phyloP scores from a whole-genome alignment of 371 early-diverging fungal genomes.

The Apophysomyces sp. region DNA sequence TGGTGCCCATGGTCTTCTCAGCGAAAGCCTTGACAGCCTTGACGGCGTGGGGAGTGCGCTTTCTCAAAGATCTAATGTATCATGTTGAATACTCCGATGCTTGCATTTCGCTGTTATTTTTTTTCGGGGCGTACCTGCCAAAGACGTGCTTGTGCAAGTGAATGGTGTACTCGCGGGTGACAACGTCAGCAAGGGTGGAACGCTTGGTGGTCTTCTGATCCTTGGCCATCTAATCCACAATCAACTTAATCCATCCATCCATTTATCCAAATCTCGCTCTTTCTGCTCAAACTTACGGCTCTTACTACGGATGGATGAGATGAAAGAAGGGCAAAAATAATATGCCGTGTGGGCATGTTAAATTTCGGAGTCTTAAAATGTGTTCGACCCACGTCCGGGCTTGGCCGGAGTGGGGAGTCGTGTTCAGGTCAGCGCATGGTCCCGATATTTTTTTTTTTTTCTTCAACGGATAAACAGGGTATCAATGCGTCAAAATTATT shows the following conservation, averaged over 20 bases:
- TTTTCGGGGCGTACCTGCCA: conserved; percentile 11
- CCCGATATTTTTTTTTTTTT: no score
- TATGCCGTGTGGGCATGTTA: background rate
- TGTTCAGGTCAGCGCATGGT: no score
- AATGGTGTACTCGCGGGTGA: conserved; percentile 95
- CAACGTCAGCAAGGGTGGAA: conserved; percentile 68
- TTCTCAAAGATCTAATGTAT: conserved; percentile 79
- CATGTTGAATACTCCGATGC: background rate
- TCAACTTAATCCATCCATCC: background rate
- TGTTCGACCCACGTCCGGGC: background rate
- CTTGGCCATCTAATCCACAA: conserved; percentile 45
- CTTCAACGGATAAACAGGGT: no score
- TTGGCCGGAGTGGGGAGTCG: background rate
- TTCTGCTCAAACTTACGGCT: background rate
- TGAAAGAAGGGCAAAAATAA: background rate
- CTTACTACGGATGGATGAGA: background rate
- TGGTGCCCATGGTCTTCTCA: conserved; percentile 87
- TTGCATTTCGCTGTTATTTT: background rate
- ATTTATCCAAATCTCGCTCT: background rate
- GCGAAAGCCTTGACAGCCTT: conserved; percentile 92
- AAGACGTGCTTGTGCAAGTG: conserved; percentile 91
- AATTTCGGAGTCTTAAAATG: background rate
- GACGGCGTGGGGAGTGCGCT: conserved; percentile 93
- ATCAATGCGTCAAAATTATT: no score
- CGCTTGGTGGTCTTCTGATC: conserved; percentile 60